Percentiles rank a stretch among this genome's conserved stretches.
These are phyloP conservation scores for Themeda triandra DNA, from an alignment of 176 grass and related monocot species.

Conservation along the genomic window DNA sequence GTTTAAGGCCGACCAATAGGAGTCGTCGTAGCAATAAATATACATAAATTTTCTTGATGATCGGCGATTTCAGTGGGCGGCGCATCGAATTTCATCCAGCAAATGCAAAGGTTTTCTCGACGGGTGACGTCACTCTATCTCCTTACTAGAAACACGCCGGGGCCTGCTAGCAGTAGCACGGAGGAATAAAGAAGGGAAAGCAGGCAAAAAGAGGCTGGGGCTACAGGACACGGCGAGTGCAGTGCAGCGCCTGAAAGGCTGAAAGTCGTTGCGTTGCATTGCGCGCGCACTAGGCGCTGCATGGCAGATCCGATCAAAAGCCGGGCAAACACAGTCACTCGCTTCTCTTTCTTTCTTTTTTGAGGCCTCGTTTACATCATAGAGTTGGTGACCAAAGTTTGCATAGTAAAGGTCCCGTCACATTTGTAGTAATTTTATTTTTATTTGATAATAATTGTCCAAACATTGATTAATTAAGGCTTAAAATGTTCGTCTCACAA, in stretches of 20 bases:
- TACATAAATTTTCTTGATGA: neutral
- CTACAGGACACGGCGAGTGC: neutral
- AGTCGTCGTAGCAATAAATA: neutral
- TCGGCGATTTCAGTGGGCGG: neutral
- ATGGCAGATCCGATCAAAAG: slow-evolving; percentile 8
- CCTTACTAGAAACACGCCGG: neutral
- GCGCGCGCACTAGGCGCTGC: neutral
- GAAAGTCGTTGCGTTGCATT: neutral
- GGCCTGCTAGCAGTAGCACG: neutral
- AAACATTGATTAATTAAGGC: no score
- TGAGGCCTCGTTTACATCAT: no score
- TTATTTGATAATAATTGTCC: no score
- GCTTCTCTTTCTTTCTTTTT: no score
- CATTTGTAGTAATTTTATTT: no score
- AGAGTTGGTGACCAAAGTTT: no score
- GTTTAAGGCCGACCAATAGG: neutral
- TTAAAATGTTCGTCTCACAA: no score
- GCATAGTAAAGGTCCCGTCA: no score
- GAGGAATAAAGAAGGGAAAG: slow-evolving; percentile 15
- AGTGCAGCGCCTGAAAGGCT: neutral
- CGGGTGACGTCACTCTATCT: neutral
- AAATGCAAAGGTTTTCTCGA: neutral
- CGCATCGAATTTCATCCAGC: neutral
- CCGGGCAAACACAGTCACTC: neutral
- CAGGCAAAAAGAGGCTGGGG: neutral